These are phyloP conservation scores for Esteya vermicola DNA, from an alignment of 2,329 filamentous ascomycete species.

Conservation along the genomic window DNA sequence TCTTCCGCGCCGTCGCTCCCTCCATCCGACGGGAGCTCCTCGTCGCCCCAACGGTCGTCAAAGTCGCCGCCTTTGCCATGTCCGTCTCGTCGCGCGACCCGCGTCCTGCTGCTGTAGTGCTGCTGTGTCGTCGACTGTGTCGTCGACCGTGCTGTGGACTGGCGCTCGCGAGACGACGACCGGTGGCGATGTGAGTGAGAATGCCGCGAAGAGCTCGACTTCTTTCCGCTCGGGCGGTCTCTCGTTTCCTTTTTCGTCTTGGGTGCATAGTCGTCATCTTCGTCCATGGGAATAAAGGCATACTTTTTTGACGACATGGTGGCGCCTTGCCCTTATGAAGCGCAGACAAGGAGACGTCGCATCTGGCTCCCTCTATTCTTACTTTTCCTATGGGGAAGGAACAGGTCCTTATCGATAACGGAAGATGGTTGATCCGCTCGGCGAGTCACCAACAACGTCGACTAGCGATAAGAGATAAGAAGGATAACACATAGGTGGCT, in stretches of 20 bases:
- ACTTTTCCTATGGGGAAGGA: too few relatives aligned
- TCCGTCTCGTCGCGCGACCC: slow-evolving; percentile 22
- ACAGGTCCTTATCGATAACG: slow-evolving; percentile 8
- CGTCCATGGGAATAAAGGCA: slow-evolving; percentile 54
- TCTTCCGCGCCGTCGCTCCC: slow-evolving; percentile 17
- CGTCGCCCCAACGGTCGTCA: slow-evolving; percentile 72
- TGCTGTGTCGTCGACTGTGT: too few relatives aligned
- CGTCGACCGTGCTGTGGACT: too few relatives aligned
- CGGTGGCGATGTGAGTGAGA: slow-evolving; percentile 14
- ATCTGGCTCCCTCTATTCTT: too few relatives aligned
- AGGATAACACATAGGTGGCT: slow-evolving; percentile 13
- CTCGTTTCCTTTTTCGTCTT: slow-evolving; percentile 27
- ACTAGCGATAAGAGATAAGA: slow-evolving; percentile 1
- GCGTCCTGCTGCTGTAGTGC: slow-evolving; percentile 20
- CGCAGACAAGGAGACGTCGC: too few relatives aligned
- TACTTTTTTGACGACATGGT: slow-evolving; percentile 40
- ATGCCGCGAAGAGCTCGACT: slow-evolving; percentile 12
- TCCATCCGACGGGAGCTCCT: slow-evolving; percentile 41
- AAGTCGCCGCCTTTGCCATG: slow-evolving; percentile 36
- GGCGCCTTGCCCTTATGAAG: neutral
- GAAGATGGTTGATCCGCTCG: slow-evolving; percentile 6
- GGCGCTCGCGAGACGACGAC: slow-evolving; percentile 12
- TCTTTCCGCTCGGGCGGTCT: slow-evolving; percentile 32
- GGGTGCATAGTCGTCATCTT: slow-evolving; percentile 38
- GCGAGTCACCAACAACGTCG: neutral